Percentiles rank a stretch among this genome's conserved stretches.
These are phyloP conservation scores for Plasmodium knowlesi DNA, from an alignment of 169 alveolate species.

Conservation along the genomic window DNA sequence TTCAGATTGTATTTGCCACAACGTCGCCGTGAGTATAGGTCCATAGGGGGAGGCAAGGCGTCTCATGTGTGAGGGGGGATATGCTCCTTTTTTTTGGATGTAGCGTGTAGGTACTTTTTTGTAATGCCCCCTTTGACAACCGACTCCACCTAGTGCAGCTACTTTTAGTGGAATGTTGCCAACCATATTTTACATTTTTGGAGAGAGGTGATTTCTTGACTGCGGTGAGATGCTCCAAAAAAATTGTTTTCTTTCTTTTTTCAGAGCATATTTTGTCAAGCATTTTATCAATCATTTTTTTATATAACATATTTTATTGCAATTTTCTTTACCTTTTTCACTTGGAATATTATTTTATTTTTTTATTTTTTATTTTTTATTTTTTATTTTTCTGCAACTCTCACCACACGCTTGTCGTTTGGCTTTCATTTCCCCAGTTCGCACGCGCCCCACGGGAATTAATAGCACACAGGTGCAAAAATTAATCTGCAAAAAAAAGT, in stretches of 20 bases:
- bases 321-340: neutral
- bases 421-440: neutral
- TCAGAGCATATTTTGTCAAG: neutral
- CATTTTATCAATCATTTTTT: neutral
- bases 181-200: neutral
- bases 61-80: neutral
- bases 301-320: neutral
- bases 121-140: neutral
- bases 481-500: neutral
- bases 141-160: neutral
- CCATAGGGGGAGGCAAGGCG: neutral
- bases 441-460: neutral
- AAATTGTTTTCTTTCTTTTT: too few relatives aligned
- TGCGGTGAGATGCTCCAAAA: neutral
- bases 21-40: neutral
- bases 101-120: too few relatives aligned
- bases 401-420: neutral
- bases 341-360: neutral
- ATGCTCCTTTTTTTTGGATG: neutral
- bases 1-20: neutral
- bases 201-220: neutral
- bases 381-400: neutral
- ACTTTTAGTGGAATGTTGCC: neutral
- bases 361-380: too few relatives aligned
- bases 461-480: neutral